These are phyloP conservation scores for Penicillium paxilli DNA, from an alignment of 495 filamentous ascomycete species.

Conservation along the genomic window DNA sequence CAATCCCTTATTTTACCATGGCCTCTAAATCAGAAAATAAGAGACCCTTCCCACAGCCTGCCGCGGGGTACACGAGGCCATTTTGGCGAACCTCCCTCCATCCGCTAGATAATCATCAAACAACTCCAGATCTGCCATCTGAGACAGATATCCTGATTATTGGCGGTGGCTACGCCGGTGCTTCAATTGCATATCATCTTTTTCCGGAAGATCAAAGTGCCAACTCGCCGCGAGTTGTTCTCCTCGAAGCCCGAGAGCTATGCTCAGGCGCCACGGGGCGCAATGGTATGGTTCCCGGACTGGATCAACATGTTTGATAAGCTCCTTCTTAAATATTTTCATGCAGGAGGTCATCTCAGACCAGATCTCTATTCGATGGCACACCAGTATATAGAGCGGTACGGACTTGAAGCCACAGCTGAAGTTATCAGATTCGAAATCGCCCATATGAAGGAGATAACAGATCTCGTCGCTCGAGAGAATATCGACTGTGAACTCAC, in stretches of 20 bases:
- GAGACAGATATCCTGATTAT: conserved; percentile 65
- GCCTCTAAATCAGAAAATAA: not conserved
- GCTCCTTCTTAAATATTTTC: not conserved
- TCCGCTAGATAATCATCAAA: conserved; percentile 54
- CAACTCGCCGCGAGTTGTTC: conserved; percentile 20
- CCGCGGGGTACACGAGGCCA: conserved; percentile 55
- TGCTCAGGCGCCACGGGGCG: conserved; percentile 47
- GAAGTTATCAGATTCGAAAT: conserved; percentile 34
- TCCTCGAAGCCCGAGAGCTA: conserved; percentile 42
- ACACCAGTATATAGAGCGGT: conserved; percentile 23
- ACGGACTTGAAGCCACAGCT: conserved; percentile 27
- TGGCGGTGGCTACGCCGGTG: conserved; percentile 70
- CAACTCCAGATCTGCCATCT: conserved; percentile 45
- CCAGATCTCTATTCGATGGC: conserved; percentile 35
- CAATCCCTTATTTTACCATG: not conserved
- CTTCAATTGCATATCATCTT: conserved; percentile 61
- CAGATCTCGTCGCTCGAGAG: conserved; percentile 31
- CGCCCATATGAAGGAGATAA: conserved; percentile 30
- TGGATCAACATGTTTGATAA: not conserved
- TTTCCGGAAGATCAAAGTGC: conserved; percentile 30
- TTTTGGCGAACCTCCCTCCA: conserved; percentile 67
- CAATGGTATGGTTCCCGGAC: conserved; percentile 29
- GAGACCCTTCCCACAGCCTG: conserved; percentile 11
- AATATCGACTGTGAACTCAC: conserved; percentile 45
- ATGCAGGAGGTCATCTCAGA: conserved; percentile 36